Base-by-base conservation (phyloP, 1,284 basidiomycete genomes). In the Chondrostereum purpureum region DNA sequence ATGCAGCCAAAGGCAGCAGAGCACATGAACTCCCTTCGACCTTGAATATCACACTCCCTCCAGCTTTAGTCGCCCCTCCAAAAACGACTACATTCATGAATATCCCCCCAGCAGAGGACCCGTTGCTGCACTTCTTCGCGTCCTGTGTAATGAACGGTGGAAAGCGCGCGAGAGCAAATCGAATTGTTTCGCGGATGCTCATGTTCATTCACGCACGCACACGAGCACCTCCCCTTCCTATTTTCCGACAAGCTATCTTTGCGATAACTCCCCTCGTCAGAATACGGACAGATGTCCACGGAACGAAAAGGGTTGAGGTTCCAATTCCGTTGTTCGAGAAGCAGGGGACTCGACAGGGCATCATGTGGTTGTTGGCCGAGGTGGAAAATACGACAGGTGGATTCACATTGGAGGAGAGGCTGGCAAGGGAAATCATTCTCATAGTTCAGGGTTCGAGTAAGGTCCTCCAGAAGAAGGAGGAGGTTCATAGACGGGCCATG, bases 241-340 rank as follows among this genome's bases (percentile, higher is more conserved):
- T 92, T 48, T 64, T 93, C 3, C 80, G 83, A 34, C 63, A 79
- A 53, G 90, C 89, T 1, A 65, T 93, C 38, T 58, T 74, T 38
- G 60, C 70, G 2, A 78, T 79, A 2, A 72, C 87, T 2, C 91
- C 91, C 1, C 78, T 81, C 3, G 77, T 91, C 24, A 67, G 72
- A 37, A 63, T 65, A 5, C 58, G 77, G 40, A 74, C 68, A 22
- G 74, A 77, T 54, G 65, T 64, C 42, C 67, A 69, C 38, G 75
- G 77, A 2, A 75, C 78, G 3, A 91, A 90, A 64, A 72, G 68
- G 14, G 59, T 80, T n/a, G 61, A 70, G 31, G 75, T 72, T 41
- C 91, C 91, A 0, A 65, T 78, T 13, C 78, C 87, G 5, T 68
- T 93, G 48, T 80, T 70, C 44, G 90, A 92, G 66, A 80, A 87